Base-by-base conservation (phyloP, 2,329 filamentous ascomycete genomes). In the Colletotrichum spinosum region DNA sequence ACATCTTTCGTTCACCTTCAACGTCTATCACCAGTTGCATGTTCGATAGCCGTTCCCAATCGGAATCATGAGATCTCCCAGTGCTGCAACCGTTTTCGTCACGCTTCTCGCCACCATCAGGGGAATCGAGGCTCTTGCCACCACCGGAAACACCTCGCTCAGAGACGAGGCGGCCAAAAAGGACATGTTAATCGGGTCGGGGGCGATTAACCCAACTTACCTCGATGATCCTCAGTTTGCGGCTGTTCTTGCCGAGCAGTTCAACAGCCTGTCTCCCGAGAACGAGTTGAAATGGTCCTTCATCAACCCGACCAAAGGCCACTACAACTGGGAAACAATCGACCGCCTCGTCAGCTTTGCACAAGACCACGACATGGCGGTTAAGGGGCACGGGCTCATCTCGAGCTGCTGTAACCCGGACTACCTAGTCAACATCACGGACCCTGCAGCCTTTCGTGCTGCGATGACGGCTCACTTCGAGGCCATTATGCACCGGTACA, bases 381-480 rank as follows among this genome's bases (percentile, higher is more conserved):
- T 90, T 69, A 86, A 89, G 67, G 89, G 89, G 6, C 89, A 92
- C 76, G 90, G 88, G 2, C 83, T 90, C 10, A 80, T 88, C 59
- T 92, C 88, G 88, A 82, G 90, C 78, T 84, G 80, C 53, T 85
- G 87, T 75, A 78, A 87, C 25, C 83, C 84, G 2, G 74, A 75
- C 41, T 91, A 87, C 87, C 88, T 92, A 58, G 80, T 75, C 59
- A 76, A 79, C 38, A 86, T 88, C 73, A 80, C 72, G 13, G 83
- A 88, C 72, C 82, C 81, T 64, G 72, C 73, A 13, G 81, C 78
- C n/a, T 77, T 92, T 46, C 85, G 82, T 51, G 69, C 74, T 10
- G 87, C 88, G 38, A 84, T 90, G 68, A 75, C 86, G 72, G 85
- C 82, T 69, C 88, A 91, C 74, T 82, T 90, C 72, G 82, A 79